Evolutionary conservation across 768 basidiomycete species (phyloP).

Genomic region (Lentinula boryana): DNA sequence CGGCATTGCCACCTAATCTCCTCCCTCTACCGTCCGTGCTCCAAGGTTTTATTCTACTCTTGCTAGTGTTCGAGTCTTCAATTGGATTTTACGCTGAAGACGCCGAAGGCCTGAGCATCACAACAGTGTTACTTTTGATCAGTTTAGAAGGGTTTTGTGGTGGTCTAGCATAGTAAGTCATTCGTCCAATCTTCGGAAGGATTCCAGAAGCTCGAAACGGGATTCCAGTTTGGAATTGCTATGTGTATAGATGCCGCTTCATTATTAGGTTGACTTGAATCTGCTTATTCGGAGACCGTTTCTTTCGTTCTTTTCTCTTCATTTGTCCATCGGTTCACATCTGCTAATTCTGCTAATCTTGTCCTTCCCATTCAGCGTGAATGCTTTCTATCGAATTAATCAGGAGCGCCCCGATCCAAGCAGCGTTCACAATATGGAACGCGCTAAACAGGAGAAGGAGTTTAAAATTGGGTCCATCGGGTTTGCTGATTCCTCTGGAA

Average conservation of each 20-base stretch:
- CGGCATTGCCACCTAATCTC: constrained; percentile 63
- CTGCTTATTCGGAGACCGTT: background rate
- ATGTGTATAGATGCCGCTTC: background rate
- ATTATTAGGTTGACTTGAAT: constrained; percentile 5
- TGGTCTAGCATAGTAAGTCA: constrained; percentile 80
- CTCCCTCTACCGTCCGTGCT: constrained; percentile 73
- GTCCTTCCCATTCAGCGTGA: constrained; percentile 47
- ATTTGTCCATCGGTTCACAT: background rate
- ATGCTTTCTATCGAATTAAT: constrained; percentile 80
- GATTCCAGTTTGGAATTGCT: background rate
- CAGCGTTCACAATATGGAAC: constrained; percentile 45
- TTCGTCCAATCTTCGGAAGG: background rate
- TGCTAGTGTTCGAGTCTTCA: constrained; percentile 61
- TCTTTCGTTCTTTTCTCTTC: constrained; percentile 1
- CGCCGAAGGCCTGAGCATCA: constrained; percentile 40
- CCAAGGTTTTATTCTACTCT: constrained; percentile 61
- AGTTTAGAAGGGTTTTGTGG: constrained; percentile 90
- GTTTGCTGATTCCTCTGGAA: constrained; percentile 77
- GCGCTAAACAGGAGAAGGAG: constrained; percentile 71
- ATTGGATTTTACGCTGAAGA: constrained; percentile 55
- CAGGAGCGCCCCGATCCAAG: constrained; percentile 55
- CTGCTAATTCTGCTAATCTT: background rate
- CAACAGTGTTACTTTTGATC: constrained; percentile 69
- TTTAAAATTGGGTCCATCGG: constrained; percentile 91
- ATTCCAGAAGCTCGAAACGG: background rate